Evolutionary conservation across 768 basidiomycete species (phyloP), one percentile per base, ranked within the genome.

Genomic region (Coprinopsis marcescibilis): DNA sequence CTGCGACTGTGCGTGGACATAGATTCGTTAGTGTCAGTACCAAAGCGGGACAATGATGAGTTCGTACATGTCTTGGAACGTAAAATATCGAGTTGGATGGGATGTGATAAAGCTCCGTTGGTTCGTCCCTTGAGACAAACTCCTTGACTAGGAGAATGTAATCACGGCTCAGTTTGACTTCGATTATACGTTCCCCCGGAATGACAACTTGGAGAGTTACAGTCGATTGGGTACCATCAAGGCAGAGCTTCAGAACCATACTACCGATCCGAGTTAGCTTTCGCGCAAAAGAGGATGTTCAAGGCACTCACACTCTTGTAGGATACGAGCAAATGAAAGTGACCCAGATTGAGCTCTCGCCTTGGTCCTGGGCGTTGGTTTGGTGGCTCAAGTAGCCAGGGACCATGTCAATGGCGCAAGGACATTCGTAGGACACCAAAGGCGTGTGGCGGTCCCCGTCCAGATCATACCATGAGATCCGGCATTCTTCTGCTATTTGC

Each of bases 401-500:
- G 35, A 49, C 57, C 10, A 55, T 46, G 15, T 45, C 26, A 19
- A 57, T 48, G n/a, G n/a, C n/a, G 3, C 49, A 49, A 4, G 26
- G 45, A 34, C 57, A 60, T 21, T 54, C 47, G 46, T 57, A 60
- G 32, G 32, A 47, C 46, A 58, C 40, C 27, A 60, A 44, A 4
- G 59, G 54, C 14, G 32, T 51, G 26, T 19, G 27, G 23, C 50
- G 46, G 25, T 58, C 52, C 36, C 39, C 39, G 41, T 60, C 57
- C 17, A 60, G 53, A 41, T 60, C 57, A 37, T 57, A 60, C 57
- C 59, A 60, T 21, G 54, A 52, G 36, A 60, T 45, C 12, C 49
- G 53, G 43, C 46, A 43, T 15, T 35, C 21, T 26, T 57, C 46
- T 1, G 52, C 55, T 12, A 60, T 14, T 43, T 55, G 53, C n/a